These are phyloP conservation scores for Annulohypoxylon truncatum DNA, from an alignment of 2,329 filamentous ascomycete genomes.

Conservation along the genomic window DNA sequence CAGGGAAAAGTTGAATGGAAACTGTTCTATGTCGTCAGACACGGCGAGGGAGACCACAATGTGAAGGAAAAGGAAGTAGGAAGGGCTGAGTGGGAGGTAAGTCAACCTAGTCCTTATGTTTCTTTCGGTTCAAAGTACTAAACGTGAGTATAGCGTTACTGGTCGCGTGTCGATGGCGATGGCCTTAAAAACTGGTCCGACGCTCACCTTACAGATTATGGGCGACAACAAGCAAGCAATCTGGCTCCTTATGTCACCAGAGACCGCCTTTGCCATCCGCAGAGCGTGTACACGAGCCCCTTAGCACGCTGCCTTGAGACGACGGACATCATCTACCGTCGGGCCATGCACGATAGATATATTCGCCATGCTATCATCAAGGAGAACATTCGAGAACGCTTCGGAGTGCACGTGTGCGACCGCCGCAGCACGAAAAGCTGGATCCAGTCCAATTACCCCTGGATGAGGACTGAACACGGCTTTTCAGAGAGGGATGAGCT, in stretches of 20 bases:
- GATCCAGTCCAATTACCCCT: slow-evolving; percentile 63
- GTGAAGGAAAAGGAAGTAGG: slow-evolving; percentile 40
- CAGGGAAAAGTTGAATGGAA: slow-evolving; percentile 64
- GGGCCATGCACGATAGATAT: slow-evolving; percentile 46
- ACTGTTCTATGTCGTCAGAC: slow-evolving; percentile 36
- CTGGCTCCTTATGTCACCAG: slow-evolving; percentile 47
- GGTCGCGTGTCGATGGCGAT: slow-evolving; percentile 56
- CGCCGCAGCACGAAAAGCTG: slow-evolving; percentile 60
- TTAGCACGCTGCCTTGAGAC: slow-evolving; percentile 70
- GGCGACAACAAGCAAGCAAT: slow-evolving; percentile 63
- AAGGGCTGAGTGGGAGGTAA: slow-evolving; percentile 36
- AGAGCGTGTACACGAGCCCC: slow-evolving; percentile 68
- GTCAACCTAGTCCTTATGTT: background rate
- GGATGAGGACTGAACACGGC: slow-evolving; percentile 63
- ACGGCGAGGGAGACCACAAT: slow-evolving; percentile 41
- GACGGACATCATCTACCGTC: slow-evolving; percentile 61
- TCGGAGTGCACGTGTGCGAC: slow-evolving; percentile 72
- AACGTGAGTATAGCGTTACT: slow-evolving; percentile 40
- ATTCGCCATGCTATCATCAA: slow-evolving; percentile 65
- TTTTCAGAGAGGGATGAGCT: slow-evolving; percentile 67
- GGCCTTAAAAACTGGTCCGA: slow-evolving; percentile 55
- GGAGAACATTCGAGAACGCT: slow-evolving; percentile 68
- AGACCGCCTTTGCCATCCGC: slow-evolving; percentile 49
- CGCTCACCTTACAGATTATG: slow-evolving; percentile 62
- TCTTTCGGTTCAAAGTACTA: background rate